Evolutionary conservation across 2,329 filamentous ascomycete species (phyloP).

Genomic region (Colletotrichum sp.): DNA sequence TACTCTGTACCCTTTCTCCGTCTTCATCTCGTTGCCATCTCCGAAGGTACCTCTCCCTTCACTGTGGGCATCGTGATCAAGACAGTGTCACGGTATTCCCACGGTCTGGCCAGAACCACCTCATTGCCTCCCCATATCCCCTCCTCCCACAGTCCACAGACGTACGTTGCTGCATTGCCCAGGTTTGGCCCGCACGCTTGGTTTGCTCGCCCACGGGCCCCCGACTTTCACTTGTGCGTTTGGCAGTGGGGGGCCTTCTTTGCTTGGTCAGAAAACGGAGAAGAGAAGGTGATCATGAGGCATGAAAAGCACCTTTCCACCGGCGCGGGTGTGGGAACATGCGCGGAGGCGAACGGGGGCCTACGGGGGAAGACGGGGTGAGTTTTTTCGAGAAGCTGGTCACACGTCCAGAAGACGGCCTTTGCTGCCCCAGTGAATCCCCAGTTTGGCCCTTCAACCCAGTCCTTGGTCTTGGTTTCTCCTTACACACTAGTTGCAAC

Average conservation of each 20-base stretch:
- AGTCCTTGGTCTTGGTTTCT: not conserved
- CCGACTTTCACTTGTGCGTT: slow-evolving; percentile 10
- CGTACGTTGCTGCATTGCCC: not conserved
- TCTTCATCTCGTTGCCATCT: not conserved
- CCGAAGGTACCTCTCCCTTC: not conserved
- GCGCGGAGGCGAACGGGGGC: slow-evolving; percentile 17
- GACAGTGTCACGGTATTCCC: slow-evolving; percentile 1
- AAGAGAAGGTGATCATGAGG: slow-evolving; percentile 15
- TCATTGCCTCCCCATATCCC: not conserved
- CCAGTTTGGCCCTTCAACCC: not conserved
- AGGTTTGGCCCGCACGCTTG: slow-evolving; percentile 7
- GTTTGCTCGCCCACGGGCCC: slow-evolving; percentile 19
- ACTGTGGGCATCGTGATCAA: not conserved
- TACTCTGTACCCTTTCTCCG: not conserved
- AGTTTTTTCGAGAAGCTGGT: not conserved
- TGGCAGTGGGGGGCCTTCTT: not conserved
- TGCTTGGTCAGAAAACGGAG: not conserved
- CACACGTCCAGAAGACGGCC: not conserved
- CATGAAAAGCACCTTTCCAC: slow-evolving; percentile 12
- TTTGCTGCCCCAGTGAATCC: not conserved
- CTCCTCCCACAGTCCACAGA: slow-evolving; percentile 10
- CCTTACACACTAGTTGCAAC: not conserved
- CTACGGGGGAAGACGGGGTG: slow-evolving; percentile 11
- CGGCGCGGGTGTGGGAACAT: not conserved
- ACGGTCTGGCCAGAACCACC: slow-evolving; percentile 1